A percentile compares a stretch with the other conserved stretches of the same genome.
These are phyloP conservation scores for Pythium dissotocum DNA, from an alignment of 352 stramenopile species.

Conservation along the genomic window DNA sequence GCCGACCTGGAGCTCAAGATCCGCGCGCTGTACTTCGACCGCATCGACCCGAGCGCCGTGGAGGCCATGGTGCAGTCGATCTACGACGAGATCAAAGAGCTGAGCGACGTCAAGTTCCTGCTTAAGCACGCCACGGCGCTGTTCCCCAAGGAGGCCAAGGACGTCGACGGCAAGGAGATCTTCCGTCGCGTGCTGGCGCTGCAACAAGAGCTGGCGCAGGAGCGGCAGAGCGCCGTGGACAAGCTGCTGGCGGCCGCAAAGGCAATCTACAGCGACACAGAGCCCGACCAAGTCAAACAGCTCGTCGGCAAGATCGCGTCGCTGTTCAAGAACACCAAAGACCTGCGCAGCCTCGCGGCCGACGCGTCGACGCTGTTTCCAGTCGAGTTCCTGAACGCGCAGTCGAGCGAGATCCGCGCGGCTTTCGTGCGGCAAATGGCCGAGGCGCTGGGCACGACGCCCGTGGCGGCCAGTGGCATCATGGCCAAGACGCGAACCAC, in stretches of 20 bases:
- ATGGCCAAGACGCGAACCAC: background rate
- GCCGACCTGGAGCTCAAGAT: constrained; percentile 91
- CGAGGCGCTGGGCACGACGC: constrained; percentile 36
- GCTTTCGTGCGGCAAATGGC: constrained; percentile 62
- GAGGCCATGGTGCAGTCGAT: constrained; percentile 81
- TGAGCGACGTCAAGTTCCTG: constrained; percentile 85
- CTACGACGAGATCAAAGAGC: constrained; percentile 67
- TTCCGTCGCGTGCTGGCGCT: constrained; percentile 51
- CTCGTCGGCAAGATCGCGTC: constrained; percentile 56
- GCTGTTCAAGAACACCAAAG: constrained; percentile 87
- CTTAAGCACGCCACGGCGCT: constrained; percentile 66
- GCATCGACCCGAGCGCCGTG: constrained; percentile 78
- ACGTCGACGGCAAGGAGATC: constrained; percentile 71
- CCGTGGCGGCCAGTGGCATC: background rate
- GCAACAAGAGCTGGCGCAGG: constrained; percentile 63
- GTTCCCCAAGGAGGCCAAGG: constrained; percentile 61
- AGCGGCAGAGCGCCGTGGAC: constrained; percentile 63
- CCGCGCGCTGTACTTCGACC: constrained; percentile 89
- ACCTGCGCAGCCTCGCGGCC: constrained; percentile 83
- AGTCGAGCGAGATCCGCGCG: constrained; percentile 52
- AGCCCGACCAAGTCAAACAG: constrained; percentile 60
- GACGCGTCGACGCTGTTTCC: constrained; percentile 78
- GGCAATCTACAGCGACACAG: constrained; percentile 76
- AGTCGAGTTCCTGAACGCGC: constrained; percentile 74
- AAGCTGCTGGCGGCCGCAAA: constrained; percentile 64